Conservation (phyloP, 2,329 filamentous ascomycete species). For the Xylariaceae sp. region DNA sequence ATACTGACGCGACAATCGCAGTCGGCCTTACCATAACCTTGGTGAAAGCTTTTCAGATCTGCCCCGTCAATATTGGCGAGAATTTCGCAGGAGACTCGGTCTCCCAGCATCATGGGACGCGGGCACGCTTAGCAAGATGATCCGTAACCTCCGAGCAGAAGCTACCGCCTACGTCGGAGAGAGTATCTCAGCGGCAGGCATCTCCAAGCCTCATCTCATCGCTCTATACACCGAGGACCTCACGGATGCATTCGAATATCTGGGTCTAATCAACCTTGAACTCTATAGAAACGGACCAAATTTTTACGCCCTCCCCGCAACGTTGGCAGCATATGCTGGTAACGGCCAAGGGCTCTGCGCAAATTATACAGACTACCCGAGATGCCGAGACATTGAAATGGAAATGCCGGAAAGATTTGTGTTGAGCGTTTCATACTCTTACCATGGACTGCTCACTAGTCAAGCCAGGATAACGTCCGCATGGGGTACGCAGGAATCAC, state of each 20-base stretch:
- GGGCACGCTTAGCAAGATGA: slow-evolving; percentile 15
- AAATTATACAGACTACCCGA: slow-evolving; percentile 8
- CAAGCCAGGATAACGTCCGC: background rate
- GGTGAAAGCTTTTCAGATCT: slow-evolving; percentile 6
- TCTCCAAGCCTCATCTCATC: slow-evolving; percentile 14
- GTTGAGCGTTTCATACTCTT: slow-evolving; percentile 10
- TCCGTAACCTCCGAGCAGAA: slow-evolving; percentile 8
- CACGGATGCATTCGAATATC: slow-evolving; percentile 13
- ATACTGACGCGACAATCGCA: slow-evolving; percentile 3
- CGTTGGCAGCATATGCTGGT: slow-evolving; percentile 9
- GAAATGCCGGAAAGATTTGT: slow-evolving; percentile 1
- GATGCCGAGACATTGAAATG: slow-evolving; percentile 7
- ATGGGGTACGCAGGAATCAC: background rate
- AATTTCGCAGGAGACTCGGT: slow-evolving; percentile 6
- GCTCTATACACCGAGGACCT: slow-evolving; percentile 14
- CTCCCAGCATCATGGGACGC: slow-evolving; percentile 11
- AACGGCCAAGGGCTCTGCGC: slow-evolving; percentile 13
- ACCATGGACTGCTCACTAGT: slow-evolving; percentile 11
- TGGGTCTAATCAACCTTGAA: slow-evolving; percentile 10
- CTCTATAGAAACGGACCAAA: background rate
- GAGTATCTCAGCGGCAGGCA: slow-evolving; percentile 11
- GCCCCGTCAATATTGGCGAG: slow-evolving; percentile 2
- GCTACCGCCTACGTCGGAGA: slow-evolving; percentile 8
- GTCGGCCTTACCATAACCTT: slow-evolving; percentile 5
- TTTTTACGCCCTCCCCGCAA: slow-evolving; percentile 1